Percentiles rank a stretch among this genome's conserved stretches.
These are phyloP conservation scores for Penicillium manginii DNA, from an alignment of 495 filamentous ascomycete species.

Conservation along the genomic window DNA sequence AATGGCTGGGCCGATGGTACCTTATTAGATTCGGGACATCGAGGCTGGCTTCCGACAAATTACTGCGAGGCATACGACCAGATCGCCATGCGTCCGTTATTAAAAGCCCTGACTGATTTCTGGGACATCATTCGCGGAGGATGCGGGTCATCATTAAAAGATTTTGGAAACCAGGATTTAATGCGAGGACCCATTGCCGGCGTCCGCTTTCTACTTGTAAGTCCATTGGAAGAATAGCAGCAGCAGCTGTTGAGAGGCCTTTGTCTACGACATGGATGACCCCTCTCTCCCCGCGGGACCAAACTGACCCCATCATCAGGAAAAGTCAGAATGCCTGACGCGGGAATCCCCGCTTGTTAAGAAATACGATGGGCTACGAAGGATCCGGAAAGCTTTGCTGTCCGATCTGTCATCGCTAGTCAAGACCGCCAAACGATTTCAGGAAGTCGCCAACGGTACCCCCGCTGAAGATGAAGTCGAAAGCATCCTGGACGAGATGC, in stretches of 20 bases:
- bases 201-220: slow-evolving; percentile 85
- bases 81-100: slow-evolving; percentile 77
- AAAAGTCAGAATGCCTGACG: slow-evolving; percentile 85
- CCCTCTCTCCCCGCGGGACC: not conserved
- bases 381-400: slow-evolving; percentile 81
- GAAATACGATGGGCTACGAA: slow-evolving; percentile 73
- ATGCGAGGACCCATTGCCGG: slow-evolving; percentile 92
- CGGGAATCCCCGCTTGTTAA: slow-evolving; percentile 76
- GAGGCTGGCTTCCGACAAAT: slow-evolving; percentile 98
- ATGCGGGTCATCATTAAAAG: slow-evolving; percentile 64
- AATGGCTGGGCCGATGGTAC: slow-evolving; percentile 99
- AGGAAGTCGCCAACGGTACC: slow-evolving; percentile 59
- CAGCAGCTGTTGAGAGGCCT: no score
- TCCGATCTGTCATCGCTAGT: slow-evolving; percentile 89
- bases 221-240: no score
- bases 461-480: slow-evolving; percentile 65
- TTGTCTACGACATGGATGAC: no score
- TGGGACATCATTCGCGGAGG: slow-evolving; percentile 86
- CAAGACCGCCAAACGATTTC: slow-evolving; percentile 80
- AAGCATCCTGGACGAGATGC: slow-evolving; percentile 85
- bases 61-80: slow-evolving; percentile 96
- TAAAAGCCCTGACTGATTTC: slow-evolving; percentile 86
- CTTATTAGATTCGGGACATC: slow-evolving; percentile 80
- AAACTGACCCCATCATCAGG: slow-evolving; percentile 50
- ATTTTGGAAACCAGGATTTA: slow-evolving; percentile 85